A percentile compares a stretch with the other conserved stretches of the same genome.
Evolutionary conservation across 768 basidiomycete genomes (phyloP).

Genomic region (Leucosporidium yakuticum): DNA sequence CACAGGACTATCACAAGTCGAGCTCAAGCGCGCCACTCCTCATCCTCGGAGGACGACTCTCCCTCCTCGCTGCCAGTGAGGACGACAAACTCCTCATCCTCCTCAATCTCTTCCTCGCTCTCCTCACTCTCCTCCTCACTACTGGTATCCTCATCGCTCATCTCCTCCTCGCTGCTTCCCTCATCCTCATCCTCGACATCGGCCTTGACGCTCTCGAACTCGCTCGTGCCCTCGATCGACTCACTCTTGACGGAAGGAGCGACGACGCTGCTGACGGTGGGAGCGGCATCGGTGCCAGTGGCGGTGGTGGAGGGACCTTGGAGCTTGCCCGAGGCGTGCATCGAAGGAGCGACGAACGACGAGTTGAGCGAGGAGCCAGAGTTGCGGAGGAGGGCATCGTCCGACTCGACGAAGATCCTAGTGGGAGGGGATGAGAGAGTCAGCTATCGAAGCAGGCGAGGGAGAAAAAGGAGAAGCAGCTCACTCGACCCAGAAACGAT

Average conservation of each 20-base stretch:
- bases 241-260: not conserved
- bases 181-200: slow-evolving; percentile 16
- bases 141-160: slow-evolving; percentile 9
- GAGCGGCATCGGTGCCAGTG: not conserved
- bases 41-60: too few species aligned
- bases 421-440: not conserved
- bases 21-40: too few species aligned
- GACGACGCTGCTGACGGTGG: not conserved
- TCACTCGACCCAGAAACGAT: slow-evolving; percentile 27
- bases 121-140: slow-evolving; percentile 12
- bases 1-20: too few species aligned
- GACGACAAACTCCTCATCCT: slow-evolving; percentile 29
- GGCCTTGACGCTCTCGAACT: slow-evolving; percentile 14
- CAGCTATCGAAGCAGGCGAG: not conserved
- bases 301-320: not conserved
- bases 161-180: not conserved
- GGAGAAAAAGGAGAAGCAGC: not conserved
- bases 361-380: slow-evolving; percentile 12
- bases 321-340: slow-evolving; percentile 12
- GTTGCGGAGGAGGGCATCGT: slow-evolving; percentile 9
- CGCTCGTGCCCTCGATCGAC: slow-evolving; percentile 6
- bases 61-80: slow-evolving; percentile 1
- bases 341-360: slow-evolving; percentile 22
- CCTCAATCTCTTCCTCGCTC: slow-evolving; percentile 18
- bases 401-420: slow-evolving; percentile 23